phyloP scores from a whole-genome alignment of 495 filamentous ascomycete genomes.

The Aspergillus nanangensis region DNA sequence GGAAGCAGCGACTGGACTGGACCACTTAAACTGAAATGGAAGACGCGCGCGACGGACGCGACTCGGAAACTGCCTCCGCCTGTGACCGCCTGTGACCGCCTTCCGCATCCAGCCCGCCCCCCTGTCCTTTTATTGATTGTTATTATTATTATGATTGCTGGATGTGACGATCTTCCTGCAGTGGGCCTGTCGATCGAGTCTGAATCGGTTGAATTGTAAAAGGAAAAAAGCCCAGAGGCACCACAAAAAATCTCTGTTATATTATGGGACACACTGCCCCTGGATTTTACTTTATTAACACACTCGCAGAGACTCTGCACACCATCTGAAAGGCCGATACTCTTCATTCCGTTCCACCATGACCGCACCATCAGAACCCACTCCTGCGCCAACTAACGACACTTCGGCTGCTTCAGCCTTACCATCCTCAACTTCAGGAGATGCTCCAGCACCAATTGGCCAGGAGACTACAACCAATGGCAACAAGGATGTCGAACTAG shows the following conservation, averaged over 20 bases:
- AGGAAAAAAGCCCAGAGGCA: not conserved
- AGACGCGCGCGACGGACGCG: too few relatives aligned
- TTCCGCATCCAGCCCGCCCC: not conserved
- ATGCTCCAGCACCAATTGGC: too few relatives aligned
- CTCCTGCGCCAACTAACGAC: not conserved
- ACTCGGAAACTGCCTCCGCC: too few relatives aligned
- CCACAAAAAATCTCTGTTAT: not conserved
- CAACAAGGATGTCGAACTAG: constrained; percentile 10
- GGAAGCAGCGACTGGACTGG: too few relatives aligned
- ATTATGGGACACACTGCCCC: not conserved
- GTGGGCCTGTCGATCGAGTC: constrained; percentile 7
- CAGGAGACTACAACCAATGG: constrained; percentile 13
- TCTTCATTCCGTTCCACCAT: not conserved
- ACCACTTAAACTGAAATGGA: too few relatives aligned
- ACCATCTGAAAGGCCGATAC: not conserved
- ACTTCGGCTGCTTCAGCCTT: too few relatives aligned
- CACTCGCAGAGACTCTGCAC: not conserved
- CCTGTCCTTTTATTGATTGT: not conserved
- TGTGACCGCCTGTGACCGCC: constrained; percentile 10
- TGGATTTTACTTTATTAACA: not conserved
- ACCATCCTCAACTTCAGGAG: not conserved
- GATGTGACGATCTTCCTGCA: constrained; percentile 1
- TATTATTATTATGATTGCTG: too few relatives aligned
- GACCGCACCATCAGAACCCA: constrained; percentile 3
- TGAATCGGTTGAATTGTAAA: not conserved